Evolutionary conservation across 2,329 filamentous ascomycete species (phyloP).

Genomic region (Microascus cirrosus): DNA sequence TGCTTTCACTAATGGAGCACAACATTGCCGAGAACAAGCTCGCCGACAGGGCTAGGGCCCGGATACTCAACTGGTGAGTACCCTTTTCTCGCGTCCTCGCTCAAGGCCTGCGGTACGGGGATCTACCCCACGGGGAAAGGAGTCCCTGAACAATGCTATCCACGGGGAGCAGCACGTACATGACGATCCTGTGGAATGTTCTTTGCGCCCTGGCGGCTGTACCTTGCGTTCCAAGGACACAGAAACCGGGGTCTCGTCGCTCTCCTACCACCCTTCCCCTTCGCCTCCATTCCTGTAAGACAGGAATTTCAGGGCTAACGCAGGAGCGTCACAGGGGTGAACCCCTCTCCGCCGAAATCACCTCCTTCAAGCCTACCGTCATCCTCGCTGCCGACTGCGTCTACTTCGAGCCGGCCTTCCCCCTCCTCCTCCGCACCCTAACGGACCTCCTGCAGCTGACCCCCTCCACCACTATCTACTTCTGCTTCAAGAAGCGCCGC

Average conservation of each 20-base stretch:
- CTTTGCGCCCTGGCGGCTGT: background rate
- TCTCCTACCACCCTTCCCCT: background rate
- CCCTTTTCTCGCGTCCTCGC: background rate
- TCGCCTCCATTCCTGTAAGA: background rate
- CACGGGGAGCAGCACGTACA: background rate
- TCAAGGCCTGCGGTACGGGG: background rate
- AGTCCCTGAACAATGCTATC: background rate
- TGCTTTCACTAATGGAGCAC: slow-evolving; percentile 74
- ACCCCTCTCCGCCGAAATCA: slow-evolving; percentile 39
- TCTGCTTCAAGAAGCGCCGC: slow-evolving; percentile 91
- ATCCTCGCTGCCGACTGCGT: slow-evolving; percentile 95
- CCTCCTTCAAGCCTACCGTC: slow-evolving; percentile 56
- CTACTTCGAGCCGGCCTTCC: slow-evolving; percentile 94
- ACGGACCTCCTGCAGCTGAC: slow-evolving; percentile 63
- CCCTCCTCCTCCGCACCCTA: slow-evolving; percentile 70
- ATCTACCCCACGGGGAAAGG: background rate
- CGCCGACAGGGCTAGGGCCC: slow-evolving; percentile 47
- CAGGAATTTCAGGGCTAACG: background rate
- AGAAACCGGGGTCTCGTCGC: background rate
- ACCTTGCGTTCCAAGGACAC: too few relatives aligned
- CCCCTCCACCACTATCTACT: slow-evolving; percentile 54
- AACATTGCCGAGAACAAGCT: slow-evolving; percentile 80
- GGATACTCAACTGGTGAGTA: slow-evolving; percentile 70
- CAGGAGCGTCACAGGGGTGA: slow-evolving; percentile 35
- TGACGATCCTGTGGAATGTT: background rate